Evolutionary conservation across 148 eudicot genomes (phyloP), one percentile per base, ranked within the genome.

Genomic region (Vaccinium corymbosum): DNA sequence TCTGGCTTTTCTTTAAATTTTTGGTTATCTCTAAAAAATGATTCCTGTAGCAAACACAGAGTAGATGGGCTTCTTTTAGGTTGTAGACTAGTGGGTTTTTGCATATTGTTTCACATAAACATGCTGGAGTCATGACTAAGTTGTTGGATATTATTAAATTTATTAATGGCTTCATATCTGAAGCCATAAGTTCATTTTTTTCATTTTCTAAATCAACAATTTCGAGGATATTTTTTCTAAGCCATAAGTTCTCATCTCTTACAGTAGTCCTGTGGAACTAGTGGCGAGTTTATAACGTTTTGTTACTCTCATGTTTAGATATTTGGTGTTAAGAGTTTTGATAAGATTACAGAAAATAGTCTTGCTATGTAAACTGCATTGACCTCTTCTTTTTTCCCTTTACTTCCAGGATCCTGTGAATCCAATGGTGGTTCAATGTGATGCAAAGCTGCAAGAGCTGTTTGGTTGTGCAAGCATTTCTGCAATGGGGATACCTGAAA

Each of bases 401-500:
- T 32, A 53, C 51, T 79, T 73, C 57, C 86, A 95, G 98, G 98
- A 95, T 90, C 93, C 93, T 56, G 71, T 73, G 78, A 93, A 90
- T 85, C 80, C 93, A 20, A 86, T 88, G 85, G 84, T 90, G 64
- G 84, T 88, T 79, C 13, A 17, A 22, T 95, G 98, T 88, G 98
- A 95, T 87, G 81, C 85, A 75, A 93, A 95, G 86, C 92, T 93
- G 84, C 95, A 92, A 84, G 92, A 93, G 83, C 93, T 95, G 56
- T 86, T 95, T 72, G 95, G 94, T 6, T 95, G 93, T 85, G 89
- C 92, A 81, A 92, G 90, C 89, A 90, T 92, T 46, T 85, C 94
- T 79, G 90, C 88, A 27, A 74, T 89, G 84, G 95, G 90, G 66
- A 89, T 93, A 83, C 89, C 89, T 68, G 95, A 95, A 83, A 85